Percentiles rank a stretch among this genome's conserved stretches.
These are phyloP conservation scores for Penstemon davidsonii DNA, from an alignment of 257 asterid species.

Conservation along the genomic window DNA sequence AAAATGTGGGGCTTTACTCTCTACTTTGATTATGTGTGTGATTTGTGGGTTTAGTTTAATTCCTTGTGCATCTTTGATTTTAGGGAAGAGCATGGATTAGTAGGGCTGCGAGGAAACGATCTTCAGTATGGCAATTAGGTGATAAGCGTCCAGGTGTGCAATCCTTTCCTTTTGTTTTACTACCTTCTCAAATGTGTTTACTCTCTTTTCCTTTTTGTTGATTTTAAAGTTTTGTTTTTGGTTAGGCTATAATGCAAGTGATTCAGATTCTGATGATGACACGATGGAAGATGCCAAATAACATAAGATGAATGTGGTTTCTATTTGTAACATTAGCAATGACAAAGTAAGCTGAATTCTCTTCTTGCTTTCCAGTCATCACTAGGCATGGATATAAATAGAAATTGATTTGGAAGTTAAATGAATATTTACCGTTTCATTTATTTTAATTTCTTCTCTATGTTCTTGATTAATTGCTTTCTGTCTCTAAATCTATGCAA, in stretches of 20 bases:
- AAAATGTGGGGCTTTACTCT: neutral
- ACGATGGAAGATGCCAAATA: constrained; percentile 42
- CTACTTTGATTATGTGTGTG: neutral
- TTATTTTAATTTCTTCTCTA: neutral
- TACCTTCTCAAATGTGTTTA: constrained; percentile 6
- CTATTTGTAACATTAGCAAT: constrained; percentile 16
- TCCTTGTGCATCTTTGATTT: constrained; percentile 28
- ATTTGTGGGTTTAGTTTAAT: neutral
- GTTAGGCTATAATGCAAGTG: constrained; percentile 84
- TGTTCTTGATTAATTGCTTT: constrained; percentile 16
- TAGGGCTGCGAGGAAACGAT: constrained; percentile 45
- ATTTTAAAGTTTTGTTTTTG: constrained; percentile 15
- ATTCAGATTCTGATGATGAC: constrained; percentile 82
- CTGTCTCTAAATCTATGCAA: neutral
- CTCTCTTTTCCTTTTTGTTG: constrained; percentile 5
- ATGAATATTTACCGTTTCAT: neutral
- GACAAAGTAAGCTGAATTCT: constrained; percentile 41
- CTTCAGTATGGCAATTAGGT: constrained; percentile 60
- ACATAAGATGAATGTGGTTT: constrained; percentile 26
- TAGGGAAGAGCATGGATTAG: constrained; percentile 81
- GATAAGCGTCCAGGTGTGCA: constrained; percentile 84
- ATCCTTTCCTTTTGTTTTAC: constrained; percentile 3
- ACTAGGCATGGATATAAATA: neutral
- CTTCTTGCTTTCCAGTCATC: constrained; percentile 23
- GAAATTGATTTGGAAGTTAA: neutral